Base-by-base conservation (phyloP, 1,139 yeast genomes). In the Nematodospora anomalae region DNA sequence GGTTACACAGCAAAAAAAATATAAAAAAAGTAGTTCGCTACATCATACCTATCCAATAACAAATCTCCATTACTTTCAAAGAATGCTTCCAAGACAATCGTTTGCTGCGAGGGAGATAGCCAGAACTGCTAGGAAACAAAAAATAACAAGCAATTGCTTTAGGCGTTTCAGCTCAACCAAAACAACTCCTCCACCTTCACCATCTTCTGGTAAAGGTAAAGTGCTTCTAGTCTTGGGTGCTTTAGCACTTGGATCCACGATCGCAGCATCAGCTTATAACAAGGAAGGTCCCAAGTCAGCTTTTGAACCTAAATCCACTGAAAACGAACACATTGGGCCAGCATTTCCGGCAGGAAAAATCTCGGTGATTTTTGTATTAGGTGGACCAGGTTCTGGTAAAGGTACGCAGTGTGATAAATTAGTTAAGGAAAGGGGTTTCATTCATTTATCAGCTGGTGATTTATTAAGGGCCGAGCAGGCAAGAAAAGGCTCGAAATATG, bases 361-460 rank as follows among this genome's bases (percentile, higher is more conserved):
- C 22, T 78, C 86, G 22, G 96, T 92, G 6, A 74, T 92, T 20
- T 92, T 87, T 58, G 96, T 92, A 6, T 76, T 92, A 26, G 95
- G 95, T 23, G 88, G 90, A 2, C 90, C 90, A 3, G 97, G 98
- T 11, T 83, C 96, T 12, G 98, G 98, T 28, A 92, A 92, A 58
- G 98, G 98, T 40, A 92, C 98, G 2, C 98, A 92, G 63, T 88
- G 97, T 67, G 85, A 82, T 28, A 84, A 78, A 53, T 72, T 92
- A 41, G 97, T 92, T 30, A 64, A 73, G 14, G 87, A 89, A 52
- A 84, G 78, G 56, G 82, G 84, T 10, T 92, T 90, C 58, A 80
- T 85, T 26, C 98, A 92, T 58, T 68, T 92, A 36, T 82, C 95
- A 24, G 98, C 98, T 12, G 98, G 98, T 32, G 98, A 92, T 59